These are phyloP conservation scores for Pythium grandisporangium DNA, from an alignment of 352 stramenopile genomes.

Conservation along the genomic window DNA sequence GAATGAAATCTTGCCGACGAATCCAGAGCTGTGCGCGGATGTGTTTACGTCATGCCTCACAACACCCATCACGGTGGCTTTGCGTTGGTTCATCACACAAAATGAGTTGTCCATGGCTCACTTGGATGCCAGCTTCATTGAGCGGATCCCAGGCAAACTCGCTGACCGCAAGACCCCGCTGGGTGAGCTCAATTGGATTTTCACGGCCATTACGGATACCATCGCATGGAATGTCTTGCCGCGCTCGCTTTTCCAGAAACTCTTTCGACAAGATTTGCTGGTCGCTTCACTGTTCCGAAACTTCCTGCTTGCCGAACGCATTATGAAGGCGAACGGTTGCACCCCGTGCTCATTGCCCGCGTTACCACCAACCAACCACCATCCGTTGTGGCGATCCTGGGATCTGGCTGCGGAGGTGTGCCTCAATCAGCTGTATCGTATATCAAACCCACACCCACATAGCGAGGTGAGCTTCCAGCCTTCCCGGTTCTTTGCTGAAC, in stretches of 20 bases:
- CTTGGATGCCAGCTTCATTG: constrained; percentile 78
- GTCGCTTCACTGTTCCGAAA: constrained; percentile 98
- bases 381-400: constrained; percentile 98
- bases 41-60: constrained; percentile 99
- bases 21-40: constrained; percentile 96
- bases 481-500: constrained; percentile 97
- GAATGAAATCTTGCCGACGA: constrained; percentile 94
- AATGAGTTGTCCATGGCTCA: constrained; percentile 87
- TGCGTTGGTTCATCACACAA: constrained; percentile 97
- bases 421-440: constrained; percentile 92
- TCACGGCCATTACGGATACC: constrained; percentile 99
- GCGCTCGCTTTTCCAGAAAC: constrained; percentile 93
- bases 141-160: constrained; percentile 88
- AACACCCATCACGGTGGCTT: constrained; percentile 96
- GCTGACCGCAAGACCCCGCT: constrained; percentile 91
- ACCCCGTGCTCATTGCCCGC: constrained; percentile 89
- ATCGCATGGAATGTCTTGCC: constrained; percentile 99
- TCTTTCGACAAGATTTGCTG: constrained; percentile 99
- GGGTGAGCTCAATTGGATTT: constrained; percentile 99
- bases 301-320: constrained; percentile 96
- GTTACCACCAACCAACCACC: constrained; percentile 92
- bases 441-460: constrained; percentile 56
- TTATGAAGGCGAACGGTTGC: constrained; percentile 88
- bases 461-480: constrained; percentile 68
- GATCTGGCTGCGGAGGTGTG: constrained; percentile 97